These are phyloP conservation scores for Pharnaceum exiguum DNA, from an alignment of 148 eudicot genomes.

Conservation along the genomic window DNA sequence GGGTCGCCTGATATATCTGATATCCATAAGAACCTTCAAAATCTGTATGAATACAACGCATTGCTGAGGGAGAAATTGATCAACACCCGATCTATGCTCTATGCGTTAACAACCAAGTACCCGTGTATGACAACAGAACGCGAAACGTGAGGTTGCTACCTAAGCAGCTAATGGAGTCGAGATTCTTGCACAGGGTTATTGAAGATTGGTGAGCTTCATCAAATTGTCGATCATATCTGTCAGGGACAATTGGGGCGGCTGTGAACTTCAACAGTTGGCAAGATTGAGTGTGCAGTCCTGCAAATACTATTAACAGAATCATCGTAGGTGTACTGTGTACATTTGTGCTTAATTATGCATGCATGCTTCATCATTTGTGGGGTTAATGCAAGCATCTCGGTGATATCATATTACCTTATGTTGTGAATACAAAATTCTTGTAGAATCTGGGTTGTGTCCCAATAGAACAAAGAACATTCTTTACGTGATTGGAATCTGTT, in stretches of 20 bases:
- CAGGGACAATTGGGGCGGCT: neutral
- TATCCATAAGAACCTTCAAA: conserved; percentile 48
- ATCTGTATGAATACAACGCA: conserved; percentile 53
- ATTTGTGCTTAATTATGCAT: too few species aligned
- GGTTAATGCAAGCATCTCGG: neutral
- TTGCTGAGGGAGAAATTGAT: conserved; percentile 57
- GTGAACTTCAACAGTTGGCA: neutral
- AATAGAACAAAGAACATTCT: neutral
- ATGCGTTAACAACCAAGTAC: conserved; percentile 25
- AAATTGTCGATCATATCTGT: neutral
- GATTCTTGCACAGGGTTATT: neutral
- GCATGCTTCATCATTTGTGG: neutral
- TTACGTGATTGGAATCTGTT: conserved; percentile 3
- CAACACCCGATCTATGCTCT: conserved; percentile 47
- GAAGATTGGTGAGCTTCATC: too few species aligned
- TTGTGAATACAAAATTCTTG: neutral
- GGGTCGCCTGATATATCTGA: conserved; percentile 33
- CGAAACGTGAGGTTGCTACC: conserved; percentile 1
- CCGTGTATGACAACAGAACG: conserved; percentile 12
- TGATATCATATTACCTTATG: neutral
- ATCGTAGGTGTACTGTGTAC: too few species aligned
- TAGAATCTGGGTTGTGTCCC: neutral
- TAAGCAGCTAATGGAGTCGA: neutral
- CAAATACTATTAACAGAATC: too few species aligned
- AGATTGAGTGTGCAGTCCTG: too few species aligned